A percentile compares a stretch with the other conserved stretches of the same genome.
These are phyloP conservation scores for Dunaliella primolecta DNA, from an alignment of 139 green algal species.

Conservation along the genomic window DNA sequence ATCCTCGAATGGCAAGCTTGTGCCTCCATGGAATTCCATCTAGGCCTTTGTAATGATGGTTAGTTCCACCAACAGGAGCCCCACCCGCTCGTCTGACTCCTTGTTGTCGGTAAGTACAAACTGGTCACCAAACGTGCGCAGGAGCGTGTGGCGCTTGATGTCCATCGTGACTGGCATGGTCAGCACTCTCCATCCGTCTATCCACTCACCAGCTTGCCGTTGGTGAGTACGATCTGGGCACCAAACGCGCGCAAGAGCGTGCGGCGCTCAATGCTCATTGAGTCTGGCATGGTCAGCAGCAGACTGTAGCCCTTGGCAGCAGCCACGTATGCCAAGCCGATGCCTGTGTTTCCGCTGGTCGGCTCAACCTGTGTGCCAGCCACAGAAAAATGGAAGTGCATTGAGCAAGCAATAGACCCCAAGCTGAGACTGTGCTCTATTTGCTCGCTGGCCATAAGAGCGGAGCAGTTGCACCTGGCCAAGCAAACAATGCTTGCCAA, in stretches of 20 bases:
- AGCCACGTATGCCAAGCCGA: slow-evolving; percentile 93
- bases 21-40: background rate
- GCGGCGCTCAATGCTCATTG: slow-evolving; percentile 88
- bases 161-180: slow-evolving; percentile 81
- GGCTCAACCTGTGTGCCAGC: slow-evolving; percentile 15
- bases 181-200: no score
- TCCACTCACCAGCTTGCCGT: slow-evolving; percentile 38
- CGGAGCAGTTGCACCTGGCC: no score
- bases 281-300: slow-evolving; percentile 95
- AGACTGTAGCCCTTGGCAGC: slow-evolving; percentile 85
- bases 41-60: background rate
- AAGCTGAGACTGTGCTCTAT: no score
- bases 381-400: no score
- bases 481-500: no score
- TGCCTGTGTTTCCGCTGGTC: slow-evolving; percentile 63
- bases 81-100: slow-evolving; percentile 4
- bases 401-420: no score
- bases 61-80: background rate
- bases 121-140: slow-evolving; percentile 82
- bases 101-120: slow-evolving; percentile 88
- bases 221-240: slow-evolving; percentile 76
- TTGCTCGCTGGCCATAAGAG: no score
- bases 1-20: background rate
- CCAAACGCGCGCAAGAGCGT: slow-evolving; percentile 75
- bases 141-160: slow-evolving; percentile 86